Conservation (phyloP, 331 rosid genomes). For the Cydonia oblonga region DNA sequence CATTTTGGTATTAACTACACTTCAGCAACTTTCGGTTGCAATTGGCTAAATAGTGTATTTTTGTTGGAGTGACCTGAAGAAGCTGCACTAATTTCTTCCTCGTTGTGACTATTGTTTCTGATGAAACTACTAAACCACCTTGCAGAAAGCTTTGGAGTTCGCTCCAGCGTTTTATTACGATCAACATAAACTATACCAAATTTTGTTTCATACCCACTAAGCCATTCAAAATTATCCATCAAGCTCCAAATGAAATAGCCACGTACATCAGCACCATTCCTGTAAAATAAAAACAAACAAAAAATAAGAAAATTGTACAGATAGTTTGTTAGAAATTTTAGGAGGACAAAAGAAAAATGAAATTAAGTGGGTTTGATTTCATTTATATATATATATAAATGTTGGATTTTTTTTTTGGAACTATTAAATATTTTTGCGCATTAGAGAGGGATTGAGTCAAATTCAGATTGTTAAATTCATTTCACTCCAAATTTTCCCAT, state of each 20-base stretch:
- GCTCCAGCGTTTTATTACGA: conserved; percentile 24
- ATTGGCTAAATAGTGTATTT: background rate
- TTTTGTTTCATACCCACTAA: conserved; percentile 24
- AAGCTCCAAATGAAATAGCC: conserved; percentile 63
- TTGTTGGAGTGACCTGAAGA: background rate
- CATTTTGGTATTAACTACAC: background rate
- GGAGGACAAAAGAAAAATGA: background rate
- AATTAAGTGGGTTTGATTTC: too few relatives aligned
- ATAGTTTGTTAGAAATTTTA: background rate
- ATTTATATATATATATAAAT: too few relatives aligned
- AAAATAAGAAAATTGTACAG: background rate
- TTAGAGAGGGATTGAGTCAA: too few relatives aligned
- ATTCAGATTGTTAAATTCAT: too few relatives aligned
- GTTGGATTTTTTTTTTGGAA: too few relatives aligned
- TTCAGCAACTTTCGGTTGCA: background rate
- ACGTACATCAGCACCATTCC: conserved; percentile 62
- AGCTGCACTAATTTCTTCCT: background rate
- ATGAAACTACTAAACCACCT: conserved; percentile 47
- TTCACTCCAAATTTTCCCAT: too few relatives aligned
- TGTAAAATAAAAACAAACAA: background rate
- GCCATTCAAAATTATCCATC: conserved; percentile 62
- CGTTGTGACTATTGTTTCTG: background rate
- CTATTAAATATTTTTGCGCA: too few relatives aligned
- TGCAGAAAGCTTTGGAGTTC: conserved; percentile 51
- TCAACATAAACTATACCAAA: conserved; percentile 56